Evolutionary conservation across 805 yeast genomes (phyloP).

Genomic region (Sugiyamaella valdiviana): DNA sequence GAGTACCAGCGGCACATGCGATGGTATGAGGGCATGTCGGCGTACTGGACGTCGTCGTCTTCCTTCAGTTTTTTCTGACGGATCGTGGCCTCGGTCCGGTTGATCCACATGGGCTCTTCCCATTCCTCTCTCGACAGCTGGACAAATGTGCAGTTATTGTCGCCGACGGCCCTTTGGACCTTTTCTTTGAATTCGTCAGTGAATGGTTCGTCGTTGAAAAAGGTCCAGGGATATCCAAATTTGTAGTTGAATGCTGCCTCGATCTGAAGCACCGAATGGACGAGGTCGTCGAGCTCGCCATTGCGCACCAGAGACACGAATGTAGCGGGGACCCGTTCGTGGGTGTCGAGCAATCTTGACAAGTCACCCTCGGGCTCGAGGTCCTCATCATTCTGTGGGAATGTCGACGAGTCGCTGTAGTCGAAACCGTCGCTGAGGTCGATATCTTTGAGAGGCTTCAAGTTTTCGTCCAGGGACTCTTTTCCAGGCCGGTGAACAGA

Average conservation of each 20-base stretch:
- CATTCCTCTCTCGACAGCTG: slow-evolving; percentile 40
- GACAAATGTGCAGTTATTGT: slow-evolving; percentile 45
- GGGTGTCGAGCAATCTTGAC: not conserved
- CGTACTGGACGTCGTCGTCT: slow-evolving; percentile 51
- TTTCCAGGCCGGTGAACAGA: not conserved
- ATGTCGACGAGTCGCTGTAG: not conserved
- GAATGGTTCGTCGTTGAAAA: slow-evolving; percentile 68
- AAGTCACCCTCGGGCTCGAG: slow-evolving; percentile 4
- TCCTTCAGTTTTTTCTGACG: slow-evolving; percentile 40
- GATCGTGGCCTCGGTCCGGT: slow-evolving; percentile 37
- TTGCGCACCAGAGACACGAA: slow-evolving; percentile 68
- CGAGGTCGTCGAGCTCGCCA: slow-evolving; percentile 46
- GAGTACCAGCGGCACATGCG: slow-evolving; percentile 82
- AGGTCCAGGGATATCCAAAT: slow-evolving; percentile 76
- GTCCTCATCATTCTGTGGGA: slow-evolving; percentile 1
- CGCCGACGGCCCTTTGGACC: slow-evolving; percentile 37
- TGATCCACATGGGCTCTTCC: slow-evolving; percentile 56
- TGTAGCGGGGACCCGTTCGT: slow-evolving; percentile 58
- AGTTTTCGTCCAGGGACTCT: not conserved
- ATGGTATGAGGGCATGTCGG: slow-evolving; percentile 57
- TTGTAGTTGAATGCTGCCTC: slow-evolving; percentile 63
- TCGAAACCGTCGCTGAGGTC: slow-evolving; percentile 2
- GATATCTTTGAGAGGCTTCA: not conserved
- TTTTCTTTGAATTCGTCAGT: slow-evolving; percentile 47
- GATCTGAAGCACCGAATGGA: slow-evolving; percentile 50